Conservation (phyloP, 140 eudicot species). For the Erigeron philadelphicus region DNA sequence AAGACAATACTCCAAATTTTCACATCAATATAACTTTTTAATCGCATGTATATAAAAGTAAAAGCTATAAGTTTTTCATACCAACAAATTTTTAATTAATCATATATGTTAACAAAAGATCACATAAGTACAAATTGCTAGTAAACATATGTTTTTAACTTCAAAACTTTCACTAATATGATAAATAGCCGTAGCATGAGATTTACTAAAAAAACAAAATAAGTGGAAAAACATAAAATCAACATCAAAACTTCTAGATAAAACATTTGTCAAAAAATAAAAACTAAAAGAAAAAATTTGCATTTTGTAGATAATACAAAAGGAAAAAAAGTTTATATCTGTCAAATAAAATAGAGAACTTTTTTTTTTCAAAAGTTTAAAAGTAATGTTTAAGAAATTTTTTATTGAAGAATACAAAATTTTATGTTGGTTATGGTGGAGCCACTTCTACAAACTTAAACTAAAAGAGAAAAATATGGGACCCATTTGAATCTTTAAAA, state of each 20-base stretch:
- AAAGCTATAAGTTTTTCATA: too few species aligned
- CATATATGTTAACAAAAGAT: too few species aligned
- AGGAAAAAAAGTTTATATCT: not conserved
- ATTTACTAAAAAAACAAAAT: not conserved
- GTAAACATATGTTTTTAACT: not conserved
- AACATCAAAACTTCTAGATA: not conserved
- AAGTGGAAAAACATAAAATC: not conserved
- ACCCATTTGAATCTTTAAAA: slow-evolving; percentile 42
- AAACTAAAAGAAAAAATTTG: not conserved
- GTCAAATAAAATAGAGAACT: not conserved
- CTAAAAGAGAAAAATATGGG: slow-evolving; percentile 27
- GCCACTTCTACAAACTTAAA: slow-evolving; percentile 28
- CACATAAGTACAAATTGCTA: too few species aligned
- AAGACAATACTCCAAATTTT: too few species aligned
- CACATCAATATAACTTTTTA: too few species aligned
- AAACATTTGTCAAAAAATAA: not conserved
- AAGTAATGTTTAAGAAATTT: not conserved
- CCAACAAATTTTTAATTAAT: too few species aligned
- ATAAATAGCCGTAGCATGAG: too few species aligned
- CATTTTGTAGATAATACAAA: not conserved
- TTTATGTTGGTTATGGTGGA: slow-evolving; percentile 36
- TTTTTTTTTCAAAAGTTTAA: not conserved
- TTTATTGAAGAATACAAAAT: slow-evolving; percentile 27
- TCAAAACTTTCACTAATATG: not conserved
- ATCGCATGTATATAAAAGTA: too few species aligned